A percentile compares a stretch with the other conserved stretches of the same genome.
Evolutionary conservation across 1,284 basidiomycete genomes (phyloP).

Genomic region (Leccinum solheimii): DNA sequence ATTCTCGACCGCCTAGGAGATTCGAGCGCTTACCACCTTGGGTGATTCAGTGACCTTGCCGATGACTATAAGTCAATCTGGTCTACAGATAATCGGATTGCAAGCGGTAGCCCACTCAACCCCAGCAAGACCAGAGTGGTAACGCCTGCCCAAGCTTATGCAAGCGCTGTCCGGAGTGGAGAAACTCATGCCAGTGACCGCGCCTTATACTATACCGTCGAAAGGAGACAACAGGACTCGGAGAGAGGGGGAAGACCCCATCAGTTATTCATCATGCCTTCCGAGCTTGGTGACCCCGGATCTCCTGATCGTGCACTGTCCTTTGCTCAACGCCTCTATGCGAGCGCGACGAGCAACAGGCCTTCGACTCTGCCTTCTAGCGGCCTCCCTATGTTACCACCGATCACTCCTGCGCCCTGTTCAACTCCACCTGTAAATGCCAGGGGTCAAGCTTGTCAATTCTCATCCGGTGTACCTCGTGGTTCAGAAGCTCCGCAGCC

Average conservation of each 20-base stretch:
- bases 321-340: conserved; percentile 35
- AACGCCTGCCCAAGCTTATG: conserved; percentile 28
- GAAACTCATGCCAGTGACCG: conserved; percentile 1
- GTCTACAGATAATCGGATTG: conserved; percentile 1
- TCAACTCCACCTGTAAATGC: not conserved
- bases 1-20: not conserved
- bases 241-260: not conserved
- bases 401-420: conserved; percentile 3
- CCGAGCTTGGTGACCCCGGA: not conserved
- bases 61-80: conserved; percentile 7
- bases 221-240: conserved; percentile 22
- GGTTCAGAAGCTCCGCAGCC: conserved; percentile 1
- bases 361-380: conserved; percentile 2
- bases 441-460: not conserved
- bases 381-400: conserved; percentile 5
- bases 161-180: conserved; percentile 12
- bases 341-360: conserved; percentile 23
- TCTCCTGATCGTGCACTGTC: conserved; percentile 14
- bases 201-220: conserved; percentile 23
- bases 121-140: not conserved
- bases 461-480: not conserved
- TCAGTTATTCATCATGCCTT: conserved; percentile 1
- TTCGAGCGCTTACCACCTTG: conserved; percentile 2
- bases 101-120: not conserved
- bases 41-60: conserved; percentile 1